These are phyloP conservation scores for Onygenales sp. DNA, from an alignment of 2,329 filamentous ascomycete species.

Conservation along the genomic window DNA sequence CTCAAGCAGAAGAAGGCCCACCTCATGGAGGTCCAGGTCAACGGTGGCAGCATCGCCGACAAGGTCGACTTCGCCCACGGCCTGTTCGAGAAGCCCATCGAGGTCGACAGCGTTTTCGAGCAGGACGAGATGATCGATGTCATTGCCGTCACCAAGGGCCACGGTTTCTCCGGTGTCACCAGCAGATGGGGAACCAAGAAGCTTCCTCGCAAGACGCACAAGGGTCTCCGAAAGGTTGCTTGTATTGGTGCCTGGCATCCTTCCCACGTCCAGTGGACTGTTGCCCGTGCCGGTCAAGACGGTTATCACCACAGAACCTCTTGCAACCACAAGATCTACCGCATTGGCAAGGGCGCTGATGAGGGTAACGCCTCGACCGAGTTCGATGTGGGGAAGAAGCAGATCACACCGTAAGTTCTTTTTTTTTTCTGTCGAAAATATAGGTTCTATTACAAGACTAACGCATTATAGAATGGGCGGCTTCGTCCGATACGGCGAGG, in stretches of 20 bases:
- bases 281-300: constrained; percentile 98
- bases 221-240: constrained; percentile 99
- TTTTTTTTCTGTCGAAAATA: background rate
- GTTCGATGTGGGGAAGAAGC: constrained; percentile 97
- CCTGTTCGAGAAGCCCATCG: constrained; percentile 98
- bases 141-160: constrained; percentile 99
- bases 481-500: constrained; percentile 97
- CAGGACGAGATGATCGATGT: constrained; percentile 99
- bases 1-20: constrained; percentile 99
- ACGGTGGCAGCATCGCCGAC: constrained; percentile 89
- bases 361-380: constrained; percentile 92
- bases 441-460: background rate
- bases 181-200: constrained; percentile 99
- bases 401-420: constrained; percentile 88
- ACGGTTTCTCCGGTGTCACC: constrained; percentile 97
- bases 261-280: constrained; percentile 99
- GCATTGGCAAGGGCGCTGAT: constrained; percentile 84
- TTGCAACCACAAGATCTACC: constrained; percentile 99
- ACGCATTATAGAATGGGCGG: constrained; percentile 75
- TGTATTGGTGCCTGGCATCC: constrained; percentile 99
- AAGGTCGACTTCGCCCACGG: constrained; percentile 94
- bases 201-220: constrained; percentile 99
- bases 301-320: constrained; percentile 99
- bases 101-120: constrained; percentile 92
- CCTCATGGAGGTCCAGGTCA: constrained; percentile 99